A percentile compares a stretch with the other conserved stretches of the same genome.
phyloP scores from a whole-genome alignment of 1,284 basidiomycete species.

The Fomitopsis palustris region DNA sequence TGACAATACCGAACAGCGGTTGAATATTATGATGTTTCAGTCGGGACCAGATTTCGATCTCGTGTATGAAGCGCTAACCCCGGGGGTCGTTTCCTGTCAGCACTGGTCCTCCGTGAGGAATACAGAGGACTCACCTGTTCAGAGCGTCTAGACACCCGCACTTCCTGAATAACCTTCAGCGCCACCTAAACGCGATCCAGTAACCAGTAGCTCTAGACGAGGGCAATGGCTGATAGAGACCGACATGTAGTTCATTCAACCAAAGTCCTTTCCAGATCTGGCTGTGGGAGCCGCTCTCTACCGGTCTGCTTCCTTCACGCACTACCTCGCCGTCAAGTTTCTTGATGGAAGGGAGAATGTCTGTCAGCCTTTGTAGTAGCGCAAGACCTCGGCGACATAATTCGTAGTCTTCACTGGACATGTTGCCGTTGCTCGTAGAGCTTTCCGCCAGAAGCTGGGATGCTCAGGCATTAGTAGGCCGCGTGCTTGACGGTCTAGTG shows the following conservation, averaged over 20 bases:
- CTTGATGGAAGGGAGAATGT: constrained; percentile 47
- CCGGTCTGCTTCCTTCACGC: constrained; percentile 33
- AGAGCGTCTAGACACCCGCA: constrained; percentile 39
- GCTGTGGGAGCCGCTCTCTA: constrained; percentile 46
- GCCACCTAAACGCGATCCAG: constrained; percentile 39
- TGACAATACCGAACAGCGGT: constrained; percentile 51
- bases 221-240: not conserved
- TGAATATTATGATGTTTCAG: constrained; percentile 46
- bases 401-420: constrained; percentile 25
- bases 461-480: too few relatives aligned
- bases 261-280: constrained; percentile 50
- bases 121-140: constrained; percentile 27
- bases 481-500: too few relatives aligned
- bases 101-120: not conserved
- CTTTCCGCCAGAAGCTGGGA: constrained; percentile 6
- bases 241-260: constrained; percentile 42
- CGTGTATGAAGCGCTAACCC: constrained; percentile 47
- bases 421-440: not conserved
- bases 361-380: constrained; percentile 44
- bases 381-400: constrained; percentile 24
- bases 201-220: not conserved
- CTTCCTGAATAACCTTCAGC: constrained; percentile 45
- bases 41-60: constrained; percentile 49
- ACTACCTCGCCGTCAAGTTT: constrained; percentile 46
- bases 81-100: not conserved